Conservation (phyloP, 2,329 filamentous ascomycete genomes). For the Penicillium paneum region DNA sequence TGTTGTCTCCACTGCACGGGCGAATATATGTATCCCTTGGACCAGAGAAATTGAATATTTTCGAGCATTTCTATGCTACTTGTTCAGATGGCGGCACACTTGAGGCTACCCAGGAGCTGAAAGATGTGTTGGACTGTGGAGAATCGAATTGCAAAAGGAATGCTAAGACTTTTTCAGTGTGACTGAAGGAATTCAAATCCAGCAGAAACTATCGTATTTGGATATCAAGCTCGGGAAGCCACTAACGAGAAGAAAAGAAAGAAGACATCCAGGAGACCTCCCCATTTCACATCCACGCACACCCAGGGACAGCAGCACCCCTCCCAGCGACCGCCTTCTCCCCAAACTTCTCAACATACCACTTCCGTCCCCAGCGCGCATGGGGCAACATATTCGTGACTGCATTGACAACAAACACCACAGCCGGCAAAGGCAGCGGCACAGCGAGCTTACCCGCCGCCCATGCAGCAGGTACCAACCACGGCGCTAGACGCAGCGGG, state of each 20-base stretch:
- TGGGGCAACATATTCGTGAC: conserved; percentile 85
- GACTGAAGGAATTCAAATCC: too few species aligned
- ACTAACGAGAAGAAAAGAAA: background rate
- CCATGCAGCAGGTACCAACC: conserved; percentile 34
- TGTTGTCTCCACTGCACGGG: too few species aligned
- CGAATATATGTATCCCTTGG: too few species aligned
- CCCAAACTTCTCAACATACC: conserved; percentile 88
- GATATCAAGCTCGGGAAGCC: background rate
- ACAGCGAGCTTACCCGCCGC: conserved; percentile 29
- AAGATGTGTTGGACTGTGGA: too few species aligned
- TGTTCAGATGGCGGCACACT: too few species aligned
- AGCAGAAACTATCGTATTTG: background rate
- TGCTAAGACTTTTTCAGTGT: too few species aligned
- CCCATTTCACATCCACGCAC: conserved; percentile 37
- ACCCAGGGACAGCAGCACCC: conserved; percentile 68
- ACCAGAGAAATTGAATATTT: too few species aligned
- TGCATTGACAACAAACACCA: conserved; percentile 82
- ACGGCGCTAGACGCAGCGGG: conserved; percentile 34
- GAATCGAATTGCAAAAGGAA: too few species aligned
- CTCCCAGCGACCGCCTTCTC: conserved; percentile 71
- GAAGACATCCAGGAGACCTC: background rate
- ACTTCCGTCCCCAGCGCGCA: conserved; percentile 73
- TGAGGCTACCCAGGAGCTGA: too few species aligned
- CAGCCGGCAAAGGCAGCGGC: conserved; percentile 66
- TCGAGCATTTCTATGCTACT: too few species aligned